Conservation (phyloP, 129 eudicot species). For the Gnaphalium uliginosum region DNA sequence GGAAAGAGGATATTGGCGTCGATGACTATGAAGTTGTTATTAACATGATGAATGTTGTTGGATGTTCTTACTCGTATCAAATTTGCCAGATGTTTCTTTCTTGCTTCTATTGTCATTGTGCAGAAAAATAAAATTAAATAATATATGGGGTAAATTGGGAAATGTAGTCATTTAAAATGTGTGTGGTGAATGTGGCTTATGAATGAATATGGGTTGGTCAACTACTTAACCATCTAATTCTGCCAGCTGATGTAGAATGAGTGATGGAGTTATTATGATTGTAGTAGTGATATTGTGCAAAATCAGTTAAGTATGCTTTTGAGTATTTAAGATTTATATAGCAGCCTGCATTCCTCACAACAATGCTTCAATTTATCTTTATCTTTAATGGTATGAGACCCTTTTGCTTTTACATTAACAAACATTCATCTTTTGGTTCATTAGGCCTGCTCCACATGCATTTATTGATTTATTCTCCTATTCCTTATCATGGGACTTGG, state of each 20-base stretch:
- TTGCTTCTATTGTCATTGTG: background rate
- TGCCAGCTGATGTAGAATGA: background rate
- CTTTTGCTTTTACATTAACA: background rate
- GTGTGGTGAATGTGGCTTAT: conserved; percentile 7
- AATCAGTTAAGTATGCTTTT: background rate
- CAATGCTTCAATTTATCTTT: background rate
- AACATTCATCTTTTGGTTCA: background rate
- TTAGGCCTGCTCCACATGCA: background rate
- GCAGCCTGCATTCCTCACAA: conserved; percentile 14
- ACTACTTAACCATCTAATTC: background rate
- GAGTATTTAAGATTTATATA: conserved; percentile 6
- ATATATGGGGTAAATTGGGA: conserved; percentile 3
- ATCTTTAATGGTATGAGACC: background rate
- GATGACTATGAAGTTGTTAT: conserved; percentile 1
- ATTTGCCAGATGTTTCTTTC: background rate
- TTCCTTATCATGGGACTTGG: conserved; percentile 2
- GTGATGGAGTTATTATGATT: background rate
- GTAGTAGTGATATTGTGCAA: background rate
- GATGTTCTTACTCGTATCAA: background rate
- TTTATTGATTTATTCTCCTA: background rate
- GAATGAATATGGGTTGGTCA: conserved; percentile 15
- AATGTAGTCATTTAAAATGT: background rate
- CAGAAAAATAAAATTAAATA: background rate
- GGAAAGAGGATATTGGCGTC: background rate
- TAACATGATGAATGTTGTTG: conserved; percentile 12